Percentiles rank a stretch among this genome's conserved stretches.
Conservation (phyloP, 257 asterid species). For the Avicennia marina region DNA sequence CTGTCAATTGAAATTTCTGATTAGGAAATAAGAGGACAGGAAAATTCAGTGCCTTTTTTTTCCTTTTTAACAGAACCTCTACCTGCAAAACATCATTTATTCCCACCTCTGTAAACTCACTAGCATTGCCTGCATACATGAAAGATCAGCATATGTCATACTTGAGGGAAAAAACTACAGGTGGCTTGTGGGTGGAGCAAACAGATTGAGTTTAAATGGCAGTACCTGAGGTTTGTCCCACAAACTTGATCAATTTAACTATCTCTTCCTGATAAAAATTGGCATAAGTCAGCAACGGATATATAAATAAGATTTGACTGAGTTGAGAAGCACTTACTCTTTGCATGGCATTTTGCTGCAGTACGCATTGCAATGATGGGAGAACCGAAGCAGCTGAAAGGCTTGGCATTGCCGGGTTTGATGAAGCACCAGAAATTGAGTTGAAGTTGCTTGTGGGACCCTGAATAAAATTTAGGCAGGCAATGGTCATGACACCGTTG, state of each 20-base stretch:
- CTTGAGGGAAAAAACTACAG: slow-evolving; percentile 1
- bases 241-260: slow-evolving; percentile 63
- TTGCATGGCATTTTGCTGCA: slow-evolving; percentile 78
- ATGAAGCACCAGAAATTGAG: slow-evolving; percentile 41
- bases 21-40: not conserved
- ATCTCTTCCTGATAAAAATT: slow-evolving; percentile 67
- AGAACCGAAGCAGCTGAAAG: slow-evolving; percentile 55
- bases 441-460: slow-evolving; percentile 41
- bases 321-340: slow-evolving; percentile 49
- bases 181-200: not conserved
- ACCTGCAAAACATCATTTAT: not conserved
- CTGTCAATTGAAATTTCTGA: not conserved
- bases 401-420: slow-evolving; percentile 39
- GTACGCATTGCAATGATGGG: slow-evolving; percentile 66
- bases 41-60: not conserved
- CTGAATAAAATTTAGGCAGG: slow-evolving; percentile 37
- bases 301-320: slow-evolving; percentile 1
- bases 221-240: slow-evolving; percentile 82
- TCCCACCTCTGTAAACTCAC: not conserved
- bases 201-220: slow-evolving; percentile 2
- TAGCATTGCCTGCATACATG: not conserved
- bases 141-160: slow-evolving; percentile 7
- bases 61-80: not conserved
- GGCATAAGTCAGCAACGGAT: slow-evolving; percentile 29
- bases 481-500: slow-evolving; percentile 37